Evolutionary conservation across 768 basidiomycete genomes (phyloP), one percentile per base, ranked within the genome.

Genomic region (Dioszegia aurantiaca): DNA sequence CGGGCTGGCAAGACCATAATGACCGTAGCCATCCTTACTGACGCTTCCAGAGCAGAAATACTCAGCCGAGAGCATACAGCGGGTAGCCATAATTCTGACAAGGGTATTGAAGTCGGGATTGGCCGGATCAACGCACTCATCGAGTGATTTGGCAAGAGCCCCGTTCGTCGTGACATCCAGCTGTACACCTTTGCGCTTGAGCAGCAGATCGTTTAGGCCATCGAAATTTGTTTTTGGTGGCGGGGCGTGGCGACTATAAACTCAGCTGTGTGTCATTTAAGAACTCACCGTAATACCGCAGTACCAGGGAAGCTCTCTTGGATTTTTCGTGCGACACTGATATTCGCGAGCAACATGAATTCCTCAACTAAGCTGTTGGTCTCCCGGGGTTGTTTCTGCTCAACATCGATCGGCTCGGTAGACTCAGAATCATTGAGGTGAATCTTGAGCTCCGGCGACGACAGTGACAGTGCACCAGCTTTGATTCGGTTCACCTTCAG

Each of bases 321-420:
- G 16, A 95, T 97, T 77, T 87, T 89, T 64, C 80, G 78, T 5
- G 95, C 94, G 0, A 97, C 95, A 63, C 87, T 89, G 66, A 94
- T 88, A 68, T 98, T 99, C 5, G 95, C 94, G 59, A 99, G 85
- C 63, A 99, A 80, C 95, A 99, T 99, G 78, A 99, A 97, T 76
- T 98, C 95, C 77, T 99, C 95, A 1, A 98, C 95, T 6, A 98
- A 79, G 62, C 89, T 91, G 73, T 98, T 98, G 9, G 95, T 99
- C 78, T 98, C 93, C 27, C 83, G 80, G 70, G 88, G 73, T 68
- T 90, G 87, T 75, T 98, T 98, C 74, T 93, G 91, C 78, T 97
- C 91, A 10, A 99, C 93, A 62, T 97, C 94, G 61, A 97, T 89
- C 0, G 94, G 94, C 64, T 95, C 92, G 1, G 90, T 88, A 0